Base-by-base conservation (phyloP, 768 basidiomycete genomes). In the Gloeopeniophorella convolvens region DNA sequence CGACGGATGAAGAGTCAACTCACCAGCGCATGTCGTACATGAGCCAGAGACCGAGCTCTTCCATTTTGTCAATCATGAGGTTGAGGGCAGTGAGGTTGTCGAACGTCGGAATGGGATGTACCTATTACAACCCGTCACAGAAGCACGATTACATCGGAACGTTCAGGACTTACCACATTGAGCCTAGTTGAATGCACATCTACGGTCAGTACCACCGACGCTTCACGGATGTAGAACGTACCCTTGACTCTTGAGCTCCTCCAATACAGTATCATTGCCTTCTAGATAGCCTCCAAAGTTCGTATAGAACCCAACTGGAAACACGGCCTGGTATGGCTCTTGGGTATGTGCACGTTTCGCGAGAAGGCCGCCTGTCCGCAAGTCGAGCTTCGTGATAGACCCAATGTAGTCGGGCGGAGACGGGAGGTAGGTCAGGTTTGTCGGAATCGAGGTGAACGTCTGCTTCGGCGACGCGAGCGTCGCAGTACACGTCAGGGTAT, bases 21-120 rank as follows among this genome's bases (percentile, higher is more conserved):
- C 24, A 78, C 77, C 44, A 70, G 42, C 86, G 75, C 86, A 90
- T 89, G 62, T 89, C 85, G 56, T 90, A 91, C 79, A 89, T 88
- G 47, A 89, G 72, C 60, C 83, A 90, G 3, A 80, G 54, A 0
- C 76, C 78, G 0, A 81, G 78, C 52, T 82, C 74, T 63, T 88
- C 79, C 82, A 89, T 86, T 35, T 73, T 68, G 59, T 87, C 81
- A 6, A 89, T 60, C 23, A 86, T 78, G 42, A 70, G 50, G 30
- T 78, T 73, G 0, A 88, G 66, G 0, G 72, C 72, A 0, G 81
- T 79, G 28, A 80, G 54, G 57, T 84, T 79, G 53, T 72, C 72
- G 51, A 83, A 88, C 0, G 76, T 65, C 0, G 89, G 87, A 4
- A 87, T 68, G 2, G 84, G 82, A 59, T 90, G 89, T 15, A 89